Percentiles rank a stretch among this genome's conserved stretches.
Conservation (phyloP, 2,329 filamentous ascomycete genomes). For the Elsinoe fawcettii region DNA sequence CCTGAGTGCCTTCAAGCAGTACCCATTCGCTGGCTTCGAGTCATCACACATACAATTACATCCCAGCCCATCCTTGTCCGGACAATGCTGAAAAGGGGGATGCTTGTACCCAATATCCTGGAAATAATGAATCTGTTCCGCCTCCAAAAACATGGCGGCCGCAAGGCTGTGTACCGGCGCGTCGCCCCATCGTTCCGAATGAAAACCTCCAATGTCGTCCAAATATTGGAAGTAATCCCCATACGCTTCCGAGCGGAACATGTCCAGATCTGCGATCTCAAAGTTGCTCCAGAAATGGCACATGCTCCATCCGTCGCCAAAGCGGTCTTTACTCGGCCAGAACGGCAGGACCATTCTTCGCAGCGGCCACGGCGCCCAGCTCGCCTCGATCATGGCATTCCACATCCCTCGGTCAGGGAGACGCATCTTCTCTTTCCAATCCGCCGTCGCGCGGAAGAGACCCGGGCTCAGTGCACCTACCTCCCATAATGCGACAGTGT, state of each 20-base stretch:
- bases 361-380: conserved; percentile 23
- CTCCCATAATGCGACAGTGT: conserved; percentile 46
- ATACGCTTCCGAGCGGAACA: conserved; percentile 45
- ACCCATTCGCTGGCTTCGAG: neutral
- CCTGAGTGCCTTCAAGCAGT: conserved; percentile 6
- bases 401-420: conserved; percentile 15
- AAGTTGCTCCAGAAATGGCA: conserved; percentile 48
- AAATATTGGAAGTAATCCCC: conserved; percentile 44
- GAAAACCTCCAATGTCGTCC: conserved; percentile 43
- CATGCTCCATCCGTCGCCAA: conserved; percentile 40
- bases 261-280: conserved; percentile 43
- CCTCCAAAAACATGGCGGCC: conserved; percentile 47
- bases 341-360: conserved; percentile 36
- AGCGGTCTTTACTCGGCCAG: conserved; percentile 15
- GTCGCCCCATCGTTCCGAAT: conserved; percentile 42
- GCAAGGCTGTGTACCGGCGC: conserved; percentile 49
- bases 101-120: conserved; percentile 32
- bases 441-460: conserved; percentile 41
- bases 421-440: conserved; percentile 40
- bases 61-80: neutral
- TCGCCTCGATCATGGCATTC: conserved; percentile 16
- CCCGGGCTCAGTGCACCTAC: conserved; percentile 38
- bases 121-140: conserved; percentile 46
- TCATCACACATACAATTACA: conserved; percentile 12
- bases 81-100: conserved; percentile 13